Percentiles rank a stretch among this genome's conserved stretches.
Conservation (phyloP, 2,329 filamentous ascomycete species). For the Neocucurbitaria cava region DNA sequence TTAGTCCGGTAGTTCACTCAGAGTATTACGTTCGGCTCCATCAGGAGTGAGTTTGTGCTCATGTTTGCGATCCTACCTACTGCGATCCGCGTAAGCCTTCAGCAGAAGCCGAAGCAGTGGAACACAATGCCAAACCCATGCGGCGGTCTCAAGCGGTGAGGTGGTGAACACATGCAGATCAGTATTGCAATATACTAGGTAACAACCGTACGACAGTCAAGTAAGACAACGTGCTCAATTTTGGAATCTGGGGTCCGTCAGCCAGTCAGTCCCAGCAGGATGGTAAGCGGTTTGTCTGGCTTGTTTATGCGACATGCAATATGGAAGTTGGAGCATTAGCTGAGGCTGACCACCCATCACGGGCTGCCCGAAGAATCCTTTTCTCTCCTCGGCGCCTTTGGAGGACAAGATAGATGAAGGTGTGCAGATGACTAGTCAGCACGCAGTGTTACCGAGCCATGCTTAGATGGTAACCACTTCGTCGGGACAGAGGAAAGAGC, state of each 20-base stretch:
- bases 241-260: slow-evolving; percentile 20
- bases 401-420: slow-evolving; percentile 24
- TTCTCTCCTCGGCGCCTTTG: slow-evolving; percentile 20
- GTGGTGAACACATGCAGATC: slow-evolving; percentile 1
- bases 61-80: not conserved
- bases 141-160: slow-evolving; percentile 15
- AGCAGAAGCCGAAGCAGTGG: not conserved
- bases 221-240: slow-evolving; percentile 12
- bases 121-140: slow-evolving; percentile 3
- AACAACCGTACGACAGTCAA: slow-evolving; percentile 8
- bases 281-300: slow-evolving; percentile 14
- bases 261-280: slow-evolving; percentile 10
- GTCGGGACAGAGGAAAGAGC: slow-evolving; percentile 11
- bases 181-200: slow-evolving; percentile 5
- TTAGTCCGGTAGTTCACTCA: not conserved
- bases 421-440: slow-evolving; percentile 40
- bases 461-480: slow-evolving; percentile 17
- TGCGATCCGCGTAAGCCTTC: slow-evolving; percentile 1
- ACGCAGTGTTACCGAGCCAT: slow-evolving; percentile 35
- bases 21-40: slow-evolving; percentile 5
- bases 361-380: slow-evolving; percentile 5
- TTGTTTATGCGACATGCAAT: slow-evolving; percentile 16
- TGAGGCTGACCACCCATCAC: slow-evolving; percentile 35
- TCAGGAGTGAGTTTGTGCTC: not conserved
- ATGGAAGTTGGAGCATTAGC: slow-evolving; percentile 20